These are phyloP conservation scores for Vickermania ingenoplastis DNA, from an alignment of 208 protist genomes.

Conservation along the genomic window DNA sequence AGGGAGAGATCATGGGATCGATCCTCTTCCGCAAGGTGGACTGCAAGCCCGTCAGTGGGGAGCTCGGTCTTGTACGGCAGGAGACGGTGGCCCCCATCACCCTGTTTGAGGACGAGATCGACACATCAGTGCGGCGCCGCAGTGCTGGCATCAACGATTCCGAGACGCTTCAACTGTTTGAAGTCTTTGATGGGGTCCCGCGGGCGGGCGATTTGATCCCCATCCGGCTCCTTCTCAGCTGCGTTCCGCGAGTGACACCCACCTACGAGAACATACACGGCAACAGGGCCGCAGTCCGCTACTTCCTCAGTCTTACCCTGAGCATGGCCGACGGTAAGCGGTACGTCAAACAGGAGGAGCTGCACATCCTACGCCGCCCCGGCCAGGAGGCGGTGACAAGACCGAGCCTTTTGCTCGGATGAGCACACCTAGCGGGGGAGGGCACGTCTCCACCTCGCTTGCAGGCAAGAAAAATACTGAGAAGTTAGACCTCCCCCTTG, in stretches of 20 bases:
- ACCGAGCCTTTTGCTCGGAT: not conserved
- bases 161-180: slow-evolving; percentile 83
- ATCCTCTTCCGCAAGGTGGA: slow-evolving; percentile 71
- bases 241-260: slow-evolving; percentile 73
- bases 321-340: slow-evolving; percentile 68
- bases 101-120: not conserved
- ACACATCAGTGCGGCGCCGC: slow-evolving; percentile 1
- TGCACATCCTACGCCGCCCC: slow-evolving; percentile 56
- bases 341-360: slow-evolving; percentile 89
- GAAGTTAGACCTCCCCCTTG: too few relatives aligned
- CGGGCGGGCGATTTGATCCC: slow-evolving; percentile 87
- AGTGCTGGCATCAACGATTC: slow-evolving; percentile 13
- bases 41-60: slow-evolving; percentile 65
- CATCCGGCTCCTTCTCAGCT: slow-evolving; percentile 74
- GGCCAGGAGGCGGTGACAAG: slow-evolving; percentile 41
- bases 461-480: too few relatives aligned
- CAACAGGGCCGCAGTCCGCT: slow-evolving; percentile 33
- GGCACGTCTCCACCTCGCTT: too few relatives aligned
- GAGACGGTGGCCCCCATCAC: slow-evolving; percentile 20
- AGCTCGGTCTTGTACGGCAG: slow-evolving; percentile 71
- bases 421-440: too few relatives aligned
- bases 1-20: slow-evolving; percentile 67
- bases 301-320: slow-evolving; percentile 83
- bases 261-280: slow-evolving; percentile 59
- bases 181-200: slow-evolving; percentile 88